These are phyloP conservation scores for Umbelopsis isabellina DNA, from an alignment of 192 early-diverging fungal species.

Conservation along the genomic window DNA sequence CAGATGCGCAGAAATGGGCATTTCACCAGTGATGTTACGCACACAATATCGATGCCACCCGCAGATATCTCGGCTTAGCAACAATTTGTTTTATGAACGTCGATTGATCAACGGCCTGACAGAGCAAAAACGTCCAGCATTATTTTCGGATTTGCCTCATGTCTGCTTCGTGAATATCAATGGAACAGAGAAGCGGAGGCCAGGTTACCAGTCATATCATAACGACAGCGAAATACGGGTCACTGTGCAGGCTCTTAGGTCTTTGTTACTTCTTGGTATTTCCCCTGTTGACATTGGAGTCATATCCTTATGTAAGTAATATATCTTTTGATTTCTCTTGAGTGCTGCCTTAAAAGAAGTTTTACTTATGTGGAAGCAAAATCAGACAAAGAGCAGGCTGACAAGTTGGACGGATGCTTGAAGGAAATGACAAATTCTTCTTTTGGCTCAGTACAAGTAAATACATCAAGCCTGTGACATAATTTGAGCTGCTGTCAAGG, in stretches of 20 bases:
- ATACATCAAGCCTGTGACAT: constrained; percentile 13
- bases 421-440: constrained; percentile 18
- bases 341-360: too few species aligned
- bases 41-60: constrained; percentile 82
- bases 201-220: constrained; percentile 52
- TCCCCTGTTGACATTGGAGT: constrained; percentile 60
- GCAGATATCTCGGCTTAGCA: constrained; percentile 61
- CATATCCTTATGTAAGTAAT: constrained; percentile 69
- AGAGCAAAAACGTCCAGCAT: constrained; percentile 35
- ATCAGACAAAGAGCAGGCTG: constrained; percentile 67
- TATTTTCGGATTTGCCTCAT: constrained; percentile 55
- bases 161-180: constrained; percentile 61
- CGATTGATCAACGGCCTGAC: constrained; percentile 51
- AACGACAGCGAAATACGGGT: constrained; percentile 59
- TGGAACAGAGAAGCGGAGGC: constrained; percentile 50
- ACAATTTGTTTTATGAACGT: constrained; percentile 64
- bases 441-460: constrained; percentile 40
- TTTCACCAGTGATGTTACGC: constrained; percentile 60
- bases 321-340: not conserved
- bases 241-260: constrained; percentile 44
- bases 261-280: constrained; percentile 48
- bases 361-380: not conserved
- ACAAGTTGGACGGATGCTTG: constrained; percentile 42
- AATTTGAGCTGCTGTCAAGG: not conserved
- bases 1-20: constrained; percentile 51